These are phyloP conservation scores for Coniophora puteana DNA, from an alignment of 1,284 basidiomycete genomes.

Conservation along the genomic window DNA sequence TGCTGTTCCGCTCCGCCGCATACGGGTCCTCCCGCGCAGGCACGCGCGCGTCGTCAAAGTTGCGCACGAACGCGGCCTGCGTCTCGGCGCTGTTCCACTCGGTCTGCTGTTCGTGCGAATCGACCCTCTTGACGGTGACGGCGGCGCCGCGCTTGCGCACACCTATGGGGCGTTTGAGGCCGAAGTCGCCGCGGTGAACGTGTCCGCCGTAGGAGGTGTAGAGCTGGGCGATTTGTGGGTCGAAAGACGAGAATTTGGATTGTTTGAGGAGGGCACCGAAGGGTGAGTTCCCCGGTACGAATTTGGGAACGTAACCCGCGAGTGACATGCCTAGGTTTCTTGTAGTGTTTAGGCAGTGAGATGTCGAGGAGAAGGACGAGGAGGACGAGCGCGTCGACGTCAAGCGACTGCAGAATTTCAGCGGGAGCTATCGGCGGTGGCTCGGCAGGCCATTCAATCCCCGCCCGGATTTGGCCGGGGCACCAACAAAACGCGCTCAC, in stretches of 20 bases:
- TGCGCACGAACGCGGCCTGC: slow-evolving; percentile 59
- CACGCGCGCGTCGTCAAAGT: slow-evolving; percentile 56
- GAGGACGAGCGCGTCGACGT: not conserved
- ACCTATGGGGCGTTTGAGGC: slow-evolving; percentile 72
- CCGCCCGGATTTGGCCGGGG: slow-evolving; percentile 25
- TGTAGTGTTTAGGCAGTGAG: slow-evolving; percentile 2
- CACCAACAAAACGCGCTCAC: slow-evolving; percentile 11
- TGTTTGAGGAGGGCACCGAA: slow-evolving; percentile 70
- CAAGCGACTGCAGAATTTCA: slow-evolving; percentile 4
- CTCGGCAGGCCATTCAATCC: slow-evolving; percentile 6
- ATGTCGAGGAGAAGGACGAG: slow-evolving; percentile 2
- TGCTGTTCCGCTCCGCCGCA: slow-evolving; percentile 31
- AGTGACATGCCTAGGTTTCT: slow-evolving; percentile 23
- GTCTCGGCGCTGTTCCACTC: slow-evolving; percentile 67
- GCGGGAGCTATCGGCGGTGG: not conserved
- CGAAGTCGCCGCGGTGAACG: slow-evolving; percentile 72
- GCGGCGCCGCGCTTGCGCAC: slow-evolving; percentile 57
- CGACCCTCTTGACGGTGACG: slow-evolving; percentile 58
- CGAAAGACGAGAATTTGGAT: slow-evolving; percentile 74
- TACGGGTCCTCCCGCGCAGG: slow-evolving; percentile 32
- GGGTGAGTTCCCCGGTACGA: slow-evolving; percentile 45
- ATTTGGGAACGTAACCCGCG: slow-evolving; percentile 20
- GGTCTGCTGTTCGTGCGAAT: slow-evolving; percentile 68
- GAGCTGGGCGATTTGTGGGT: slow-evolving; percentile 68
- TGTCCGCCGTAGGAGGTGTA: slow-evolving; percentile 67